Evolutionary conservation across 192 early-diverging fungal species (phyloP), one percentile per base, ranked within the genome.

Genomic region (Linnemannia exigua): DNA sequence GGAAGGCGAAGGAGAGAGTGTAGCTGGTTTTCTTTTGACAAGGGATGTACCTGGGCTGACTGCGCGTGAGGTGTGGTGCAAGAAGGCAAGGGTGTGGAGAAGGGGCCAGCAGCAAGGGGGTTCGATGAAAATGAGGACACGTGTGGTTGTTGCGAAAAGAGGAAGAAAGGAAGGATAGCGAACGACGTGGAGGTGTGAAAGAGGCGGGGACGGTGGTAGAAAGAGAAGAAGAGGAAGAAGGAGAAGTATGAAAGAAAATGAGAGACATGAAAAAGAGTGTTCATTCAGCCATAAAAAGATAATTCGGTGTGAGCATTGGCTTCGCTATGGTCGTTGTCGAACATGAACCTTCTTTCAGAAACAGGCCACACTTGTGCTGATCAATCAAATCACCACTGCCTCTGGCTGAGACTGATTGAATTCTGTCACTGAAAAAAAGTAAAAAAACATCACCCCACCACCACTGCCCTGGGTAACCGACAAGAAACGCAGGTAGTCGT

Each of bases 401-500:
- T n/a, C n/a, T n/a, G 3, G 0, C 58, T 63, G 58, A 63, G 58
- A 63, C 58, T 12, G 58, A 58, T 58, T 63, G 58, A 31, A 31
- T 63, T 31, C 28, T 22, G n/a, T n/a, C n/a, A n/a, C n/a, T 58
- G 25, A 4, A 12, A 15, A 28, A n/a, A 63, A 12, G 8, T 8
- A 31, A 28, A 28, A 61, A 61, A 61, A 61, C 58, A 63, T 63
- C 58, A 63, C 58, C n/a, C 58, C 58, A 63, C 58, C 25, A 15
- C 28, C 12, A n/a, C 41, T 5, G 52, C 52, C 7, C 28, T 25
- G 12, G 28, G 58, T 63, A n/a, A 63, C 58, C 0, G 28, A 63
- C 3, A n/a, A 31, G 48, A 61, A 28, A 25, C 7, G 19, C 22
- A 61, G 54, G 54, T 61, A 9, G 41, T 44, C 9, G 9, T 44